Conservation (phyloP, 352 stramenopile species). For the Phytophthora uliginosa region DNA sequence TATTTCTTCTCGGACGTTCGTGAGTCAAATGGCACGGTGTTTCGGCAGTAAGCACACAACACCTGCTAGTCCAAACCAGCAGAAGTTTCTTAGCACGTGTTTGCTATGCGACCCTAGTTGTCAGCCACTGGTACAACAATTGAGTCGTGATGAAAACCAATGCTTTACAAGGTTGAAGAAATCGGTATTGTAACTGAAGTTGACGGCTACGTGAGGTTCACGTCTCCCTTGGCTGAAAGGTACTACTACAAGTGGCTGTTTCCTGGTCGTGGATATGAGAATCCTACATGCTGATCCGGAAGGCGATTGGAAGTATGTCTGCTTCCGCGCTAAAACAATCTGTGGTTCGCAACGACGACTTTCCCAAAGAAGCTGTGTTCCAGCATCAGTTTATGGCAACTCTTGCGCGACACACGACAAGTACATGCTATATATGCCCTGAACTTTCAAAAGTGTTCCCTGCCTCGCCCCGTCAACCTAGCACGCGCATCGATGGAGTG, state of each 20-base stretch:
- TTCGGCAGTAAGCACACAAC: background rate
- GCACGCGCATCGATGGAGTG: too few relatives aligned
- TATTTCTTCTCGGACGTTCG: slow-evolving; percentile 8
- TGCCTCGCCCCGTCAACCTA: too few relatives aligned
- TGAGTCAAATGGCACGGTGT: background rate
- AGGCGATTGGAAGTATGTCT: too few relatives aligned
- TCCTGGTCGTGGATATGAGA: background rate
- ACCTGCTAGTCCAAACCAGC: background rate
- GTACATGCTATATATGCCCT: too few relatives aligned
- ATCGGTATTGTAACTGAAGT: slow-evolving; percentile 9
- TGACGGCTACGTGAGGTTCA: slow-evolving; percentile 7
- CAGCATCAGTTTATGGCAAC: too few relatives aligned
- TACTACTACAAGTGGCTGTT: slow-evolving; percentile 18
- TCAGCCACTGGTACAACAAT: slow-evolving; percentile 3
- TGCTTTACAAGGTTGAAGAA: slow-evolving; percentile 7
- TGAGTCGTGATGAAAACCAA: slow-evolving; percentile 1
- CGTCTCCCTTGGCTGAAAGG: slow-evolving; percentile 15
- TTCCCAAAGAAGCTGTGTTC: too few relatives aligned
- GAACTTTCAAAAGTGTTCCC: too few relatives aligned
- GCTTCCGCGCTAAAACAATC: too few relatives aligned
- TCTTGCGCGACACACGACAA: too few relatives aligned
- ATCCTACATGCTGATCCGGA: too few relatives aligned
- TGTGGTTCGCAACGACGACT: too few relatives aligned
- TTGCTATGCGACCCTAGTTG: background rate
- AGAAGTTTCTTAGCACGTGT: slow-evolving; percentile 1